These are phyloP conservation scores for Stagonosporopsis cucurbitacearum DNA, from an alignment of 2,329 filamentous ascomycete species.

Conservation along the genomic window DNA sequence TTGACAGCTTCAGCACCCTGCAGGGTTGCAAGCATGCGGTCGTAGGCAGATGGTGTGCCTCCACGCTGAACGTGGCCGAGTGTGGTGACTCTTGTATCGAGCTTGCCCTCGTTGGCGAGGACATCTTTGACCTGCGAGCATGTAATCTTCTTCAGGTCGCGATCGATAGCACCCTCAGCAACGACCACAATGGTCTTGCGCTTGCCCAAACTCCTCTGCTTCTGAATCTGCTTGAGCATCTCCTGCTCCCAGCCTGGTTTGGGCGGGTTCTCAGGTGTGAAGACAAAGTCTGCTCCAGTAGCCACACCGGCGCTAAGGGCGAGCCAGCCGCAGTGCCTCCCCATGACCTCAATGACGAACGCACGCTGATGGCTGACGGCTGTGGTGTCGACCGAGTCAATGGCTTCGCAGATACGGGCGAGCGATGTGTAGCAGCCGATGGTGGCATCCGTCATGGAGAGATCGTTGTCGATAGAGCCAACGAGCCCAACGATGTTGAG, in stretches of 20 bases:
- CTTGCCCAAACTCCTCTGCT: slow-evolving; percentile 90
- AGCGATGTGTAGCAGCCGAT: slow-evolving; percentile 97
- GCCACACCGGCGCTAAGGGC: slow-evolving; percentile 95
- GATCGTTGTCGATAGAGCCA: slow-evolving; percentile 97
- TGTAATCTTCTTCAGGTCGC: slow-evolving; percentile 81
- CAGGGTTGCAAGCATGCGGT: slow-evolving; percentile 88
- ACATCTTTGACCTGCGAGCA: slow-evolving; percentile 84
- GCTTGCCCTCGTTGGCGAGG: slow-evolving; percentile 77
- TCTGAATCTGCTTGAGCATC: slow-evolving; percentile 40
- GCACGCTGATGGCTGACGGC: slow-evolving; percentile 92
- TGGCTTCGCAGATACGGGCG: slow-evolving; percentile 89
- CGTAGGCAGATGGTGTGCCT: slow-evolving; percentile 89
- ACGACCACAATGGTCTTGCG: slow-evolving; percentile 98
- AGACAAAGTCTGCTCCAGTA: slow-evolving; percentile 94
- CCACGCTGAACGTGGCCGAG: slow-evolving; percentile 97
- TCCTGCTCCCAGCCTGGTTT: slow-evolving; percentile 78
- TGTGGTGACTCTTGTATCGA: slow-evolving; percentile 94
- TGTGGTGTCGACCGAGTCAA: slow-evolving; percentile 96
- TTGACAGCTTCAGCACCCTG: slow-evolving; percentile 63
- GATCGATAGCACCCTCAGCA: slow-evolving; percentile 80
- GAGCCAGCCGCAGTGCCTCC: slow-evolving; percentile 95
- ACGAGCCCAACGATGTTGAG: slow-evolving; percentile 97
- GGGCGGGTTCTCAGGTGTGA: slow-evolving; percentile 93
- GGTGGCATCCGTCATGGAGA: slow-evolving; percentile 95
- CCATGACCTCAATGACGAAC: slow-evolving; percentile 97